These are phyloP conservation scores for Talaromyces marneffei DNA, from an alignment of 2,329 filamentous ascomycete species.

Conservation along the genomic window DNA sequence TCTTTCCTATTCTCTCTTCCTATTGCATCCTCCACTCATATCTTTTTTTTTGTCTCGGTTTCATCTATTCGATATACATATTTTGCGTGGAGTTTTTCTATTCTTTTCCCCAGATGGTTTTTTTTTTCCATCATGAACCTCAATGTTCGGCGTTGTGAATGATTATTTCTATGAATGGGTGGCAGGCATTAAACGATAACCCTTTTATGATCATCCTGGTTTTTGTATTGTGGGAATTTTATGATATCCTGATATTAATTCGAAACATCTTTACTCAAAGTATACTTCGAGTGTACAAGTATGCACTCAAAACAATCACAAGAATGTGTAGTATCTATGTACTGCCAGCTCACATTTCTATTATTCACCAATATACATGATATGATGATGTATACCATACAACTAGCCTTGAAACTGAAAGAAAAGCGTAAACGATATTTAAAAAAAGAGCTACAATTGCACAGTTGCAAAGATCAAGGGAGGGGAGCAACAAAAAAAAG, in stretches of 20 bases:
- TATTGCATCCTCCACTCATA: not conserved
- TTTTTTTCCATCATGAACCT: no score
- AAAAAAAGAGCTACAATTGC: not conserved
- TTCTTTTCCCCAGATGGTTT: not conserved
- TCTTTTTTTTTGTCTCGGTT: not conserved
- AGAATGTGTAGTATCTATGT: not conserved
- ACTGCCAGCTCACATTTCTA: conserved; percentile 1
- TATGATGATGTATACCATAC: not conserved
- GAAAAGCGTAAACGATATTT: not conserved
- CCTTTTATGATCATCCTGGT: not conserved
- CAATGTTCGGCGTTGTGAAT: not conserved
- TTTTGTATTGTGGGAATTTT: not conserved
- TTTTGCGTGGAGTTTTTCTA: not conserved
- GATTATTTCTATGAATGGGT: no score
- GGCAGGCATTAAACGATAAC: not conserved
- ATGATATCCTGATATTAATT: not conserved
- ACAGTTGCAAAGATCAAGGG: not conserved
- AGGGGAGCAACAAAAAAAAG: conserved; percentile 21
- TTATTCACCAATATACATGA: conserved; percentile 4
- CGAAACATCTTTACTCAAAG: not conserved
- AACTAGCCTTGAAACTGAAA: not conserved
- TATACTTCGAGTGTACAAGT: no score
- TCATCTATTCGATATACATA: not conserved
- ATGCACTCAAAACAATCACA: no score
- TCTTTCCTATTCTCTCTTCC: not conserved